Conservation (phyloP, 192 early-diverging fungal species). For the Cetraspora pellucida region DNA sequence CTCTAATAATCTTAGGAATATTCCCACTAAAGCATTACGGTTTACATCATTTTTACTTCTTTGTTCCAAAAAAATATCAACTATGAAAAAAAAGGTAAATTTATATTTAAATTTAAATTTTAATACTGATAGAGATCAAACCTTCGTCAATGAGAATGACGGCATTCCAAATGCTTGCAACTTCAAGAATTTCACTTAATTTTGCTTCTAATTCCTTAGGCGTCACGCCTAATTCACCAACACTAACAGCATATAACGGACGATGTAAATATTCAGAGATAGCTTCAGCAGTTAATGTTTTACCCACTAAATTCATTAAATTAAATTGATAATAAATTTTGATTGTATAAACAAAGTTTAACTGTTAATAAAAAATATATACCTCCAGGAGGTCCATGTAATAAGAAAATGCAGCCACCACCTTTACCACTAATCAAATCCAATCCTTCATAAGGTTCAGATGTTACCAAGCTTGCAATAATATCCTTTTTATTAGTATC, state of each 20-base stretch:
- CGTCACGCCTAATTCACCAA: slow-evolving; percentile 61
- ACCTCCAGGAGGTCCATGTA: slow-evolving; percentile 58
- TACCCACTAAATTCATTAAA: slow-evolving; percentile 39
- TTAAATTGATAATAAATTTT: not conserved
- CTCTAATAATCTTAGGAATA: slow-evolving; percentile 61
- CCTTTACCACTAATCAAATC: slow-evolving; percentile 60
- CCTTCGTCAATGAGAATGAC: slow-evolving; percentile 54
- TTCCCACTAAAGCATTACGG: slow-evolving; percentile 60
- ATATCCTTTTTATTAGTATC: not conserved
- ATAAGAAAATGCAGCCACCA: slow-evolving; percentile 56
- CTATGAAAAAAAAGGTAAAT: not conserved
- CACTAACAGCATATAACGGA: slow-evolving; percentile 61
- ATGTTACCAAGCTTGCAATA: not conserved
- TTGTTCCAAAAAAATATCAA: slow-evolving; percentile 63
- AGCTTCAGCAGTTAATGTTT: slow-evolving; percentile 65
- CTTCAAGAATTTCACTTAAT: slow-evolving; percentile 52
- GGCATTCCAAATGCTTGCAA: slow-evolving; percentile 58
- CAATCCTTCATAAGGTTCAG: slow-evolving; percentile 39
- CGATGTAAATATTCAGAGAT: slow-evolving; percentile 57
- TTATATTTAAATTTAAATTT: too few relatives aligned
- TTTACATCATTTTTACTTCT: slow-evolving; percentile 49
- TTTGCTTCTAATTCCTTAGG: slow-evolving; percentile 57
- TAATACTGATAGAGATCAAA: too few relatives aligned
- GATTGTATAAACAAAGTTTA: not conserved
- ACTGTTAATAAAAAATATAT: not conserved